Conservation (phyloP, 768 basidiomycete species). For the Naganishia vaughanmartiniae region DNA sequence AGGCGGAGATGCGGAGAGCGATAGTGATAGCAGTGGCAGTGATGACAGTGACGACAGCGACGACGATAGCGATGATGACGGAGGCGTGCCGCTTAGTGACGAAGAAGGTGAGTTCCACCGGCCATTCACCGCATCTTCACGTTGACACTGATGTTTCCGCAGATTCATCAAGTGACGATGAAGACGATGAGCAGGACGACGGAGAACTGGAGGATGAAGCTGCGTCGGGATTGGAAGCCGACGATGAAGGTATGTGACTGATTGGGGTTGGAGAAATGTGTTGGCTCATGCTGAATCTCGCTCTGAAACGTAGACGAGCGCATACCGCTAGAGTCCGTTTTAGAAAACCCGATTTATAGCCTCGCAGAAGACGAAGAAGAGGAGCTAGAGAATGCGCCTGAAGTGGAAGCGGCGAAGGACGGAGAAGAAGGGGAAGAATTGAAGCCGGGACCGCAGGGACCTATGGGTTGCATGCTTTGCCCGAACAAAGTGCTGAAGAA, state of each 20-base stretch:
- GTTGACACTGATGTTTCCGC: neutral
- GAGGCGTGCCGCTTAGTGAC: slow-evolving; percentile 8
- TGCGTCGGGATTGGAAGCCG: neutral
- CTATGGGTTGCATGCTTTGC: slow-evolving; percentile 26
- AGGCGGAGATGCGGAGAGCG: neutral
- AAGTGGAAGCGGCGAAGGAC: neutral
- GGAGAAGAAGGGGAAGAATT: neutral
- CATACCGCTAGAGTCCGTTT: slow-evolving; percentile 13
- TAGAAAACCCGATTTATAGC: slow-evolving; percentile 19
- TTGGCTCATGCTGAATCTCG: neutral
- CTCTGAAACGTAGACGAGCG: neutral
- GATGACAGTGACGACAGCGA: neutral
- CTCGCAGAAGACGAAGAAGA: neutral
- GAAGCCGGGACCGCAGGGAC: slow-evolving; percentile 6
- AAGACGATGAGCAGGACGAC: slow-evolving; percentile 1
- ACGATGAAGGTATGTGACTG: slow-evolving; percentile 1
- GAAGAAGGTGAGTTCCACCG: neutral
- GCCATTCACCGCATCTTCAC: neutral
- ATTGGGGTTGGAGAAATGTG: neutral
- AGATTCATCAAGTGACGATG: slow-evolving; percentile 20
- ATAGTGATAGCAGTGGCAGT: slow-evolving; percentile 11
- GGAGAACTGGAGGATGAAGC: neutral
- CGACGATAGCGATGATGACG: slow-evolving; percentile 20
- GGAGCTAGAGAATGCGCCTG: neutral
- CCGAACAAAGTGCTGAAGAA: slow-evolving; percentile 28